These are phyloP conservation scores for Carex littledalei DNA, from an alignment of 176 grass and related monocot genomes.

Conservation along the genomic window DNA sequence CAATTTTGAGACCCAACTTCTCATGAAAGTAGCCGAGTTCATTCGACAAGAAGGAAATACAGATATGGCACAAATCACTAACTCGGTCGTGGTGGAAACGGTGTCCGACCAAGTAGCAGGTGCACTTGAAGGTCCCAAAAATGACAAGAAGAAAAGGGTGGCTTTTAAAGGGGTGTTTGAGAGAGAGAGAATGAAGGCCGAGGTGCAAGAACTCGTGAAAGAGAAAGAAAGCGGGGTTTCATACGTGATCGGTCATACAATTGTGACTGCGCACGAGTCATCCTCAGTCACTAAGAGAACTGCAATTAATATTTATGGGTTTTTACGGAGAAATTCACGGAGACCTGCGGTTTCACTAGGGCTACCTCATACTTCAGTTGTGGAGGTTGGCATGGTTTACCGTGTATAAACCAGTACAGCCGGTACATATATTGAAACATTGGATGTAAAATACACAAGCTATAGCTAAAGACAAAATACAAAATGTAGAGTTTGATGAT, in stretches of 20 bases:
- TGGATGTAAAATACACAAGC: not conserved
- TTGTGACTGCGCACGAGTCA: conserved; percentile 65
- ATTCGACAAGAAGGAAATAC: conserved; percentile 33
- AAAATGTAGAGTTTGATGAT: no score
- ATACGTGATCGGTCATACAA: conserved; percentile 82
- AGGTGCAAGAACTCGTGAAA: conserved; percentile 55
- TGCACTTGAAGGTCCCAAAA: conserved; percentile 23
- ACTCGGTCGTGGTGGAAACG: conserved; percentile 37
- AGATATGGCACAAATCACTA: conserved; percentile 13
- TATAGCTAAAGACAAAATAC: no score
- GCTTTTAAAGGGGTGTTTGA: conserved; percentile 31
- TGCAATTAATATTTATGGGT: conserved; percentile 67
- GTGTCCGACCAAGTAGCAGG: conserved; percentile 7
- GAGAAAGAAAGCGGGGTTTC: conserved; percentile 81
- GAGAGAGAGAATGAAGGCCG: conserved; percentile 19
- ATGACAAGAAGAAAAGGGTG: conserved; percentile 34
- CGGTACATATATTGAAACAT: not conserved
- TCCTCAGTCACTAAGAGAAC: conserved; percentile 71
- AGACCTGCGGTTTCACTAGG: conserved; percentile 57
- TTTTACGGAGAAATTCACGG: conserved; percentile 82
- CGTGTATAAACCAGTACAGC: conserved; percentile 28
- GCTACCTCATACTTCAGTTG: conserved; percentile 61
- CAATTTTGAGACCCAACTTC: conserved; percentile 76
- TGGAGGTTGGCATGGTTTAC: conserved; percentile 89
- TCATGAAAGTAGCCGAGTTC: conserved; percentile 72